Evolutionary conservation across 1,139 yeast species (phyloP).

Genomic region (Magnusiomyces magnusii): DNA sequence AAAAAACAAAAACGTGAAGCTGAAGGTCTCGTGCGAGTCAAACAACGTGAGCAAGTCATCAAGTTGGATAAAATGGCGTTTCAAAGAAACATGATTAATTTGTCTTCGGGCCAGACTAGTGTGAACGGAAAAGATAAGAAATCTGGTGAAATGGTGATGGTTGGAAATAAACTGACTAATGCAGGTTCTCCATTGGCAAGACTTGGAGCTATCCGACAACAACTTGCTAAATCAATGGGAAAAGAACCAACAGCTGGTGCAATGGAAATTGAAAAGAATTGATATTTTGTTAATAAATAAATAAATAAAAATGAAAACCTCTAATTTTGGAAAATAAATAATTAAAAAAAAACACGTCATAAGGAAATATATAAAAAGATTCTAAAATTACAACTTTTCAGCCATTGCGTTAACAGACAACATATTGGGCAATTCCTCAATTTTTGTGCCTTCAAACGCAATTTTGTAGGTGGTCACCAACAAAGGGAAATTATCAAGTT

Average conservation of each 20-base stretch:
- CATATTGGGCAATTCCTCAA: slow-evolving; percentile 30
- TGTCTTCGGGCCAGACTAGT: background rate
- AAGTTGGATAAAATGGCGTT: background rate
- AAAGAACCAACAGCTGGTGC: background rate
- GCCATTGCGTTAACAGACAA: slow-evolving; percentile 20
- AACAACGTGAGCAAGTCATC: background rate
- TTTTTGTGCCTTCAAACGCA: slow-evolving; percentile 49
- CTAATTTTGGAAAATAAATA: too few relatives aligned
- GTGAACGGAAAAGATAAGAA: background rate
- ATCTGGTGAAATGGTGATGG: background rate
- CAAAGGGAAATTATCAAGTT: slow-evolving; percentile 71
- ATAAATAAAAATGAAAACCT: too few relatives aligned
- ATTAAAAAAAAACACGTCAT: too few relatives aligned
- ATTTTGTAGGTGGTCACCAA: slow-evolving; percentile 80
- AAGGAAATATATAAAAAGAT: too few relatives aligned
- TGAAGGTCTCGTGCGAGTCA: background rate
- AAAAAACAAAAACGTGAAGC: background rate
- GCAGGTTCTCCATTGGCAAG: slow-evolving; percentile 1
- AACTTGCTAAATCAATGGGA: background rate
- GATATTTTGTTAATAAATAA: too few relatives aligned
- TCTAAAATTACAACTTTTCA: too few relatives aligned
- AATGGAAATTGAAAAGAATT: background rate
- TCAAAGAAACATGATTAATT: background rate
- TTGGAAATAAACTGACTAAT: background rate
- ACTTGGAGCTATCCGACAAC: background rate